phyloP scores from a whole-genome alignment of 2,329 filamentous ascomycete genomes.

The Colletotrichum musicola region DNA sequence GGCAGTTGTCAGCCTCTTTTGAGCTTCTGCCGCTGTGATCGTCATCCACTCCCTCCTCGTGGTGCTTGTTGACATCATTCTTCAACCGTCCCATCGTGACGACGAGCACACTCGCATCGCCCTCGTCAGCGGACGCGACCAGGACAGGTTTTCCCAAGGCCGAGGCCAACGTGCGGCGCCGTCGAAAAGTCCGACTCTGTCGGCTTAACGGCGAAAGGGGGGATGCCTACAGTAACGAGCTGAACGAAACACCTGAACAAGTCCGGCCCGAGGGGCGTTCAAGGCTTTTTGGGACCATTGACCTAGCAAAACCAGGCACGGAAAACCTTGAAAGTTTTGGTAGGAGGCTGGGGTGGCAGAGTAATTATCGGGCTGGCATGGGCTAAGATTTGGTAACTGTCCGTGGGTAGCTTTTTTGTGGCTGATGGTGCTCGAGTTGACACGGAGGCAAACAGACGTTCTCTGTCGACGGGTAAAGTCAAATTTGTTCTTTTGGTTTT shows the following conservation, averaged over 20 bases:
- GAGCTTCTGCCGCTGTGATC: no score
- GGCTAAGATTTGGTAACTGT: slow-evolving; percentile 16
- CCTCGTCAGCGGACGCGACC: no score
- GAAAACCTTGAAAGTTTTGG: not conserved
- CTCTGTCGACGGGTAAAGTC: not conserved
- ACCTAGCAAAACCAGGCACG: not conserved
- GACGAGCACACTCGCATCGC: no score
- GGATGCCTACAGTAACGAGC: no score
- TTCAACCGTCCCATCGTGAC: no score
- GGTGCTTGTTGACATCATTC: no score
- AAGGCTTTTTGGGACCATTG: not conserved
- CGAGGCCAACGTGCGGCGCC: not conserved
- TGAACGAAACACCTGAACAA: no score
- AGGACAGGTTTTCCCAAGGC: not conserved
- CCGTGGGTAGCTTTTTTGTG: slow-evolving; percentile 20
- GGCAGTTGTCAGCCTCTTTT: no score
- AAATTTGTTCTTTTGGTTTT: slow-evolving; percentile 3
- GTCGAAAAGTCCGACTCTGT: not conserved
- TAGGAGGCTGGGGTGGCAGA: not conserved
- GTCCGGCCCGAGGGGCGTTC: not conserved
- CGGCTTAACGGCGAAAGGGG: not conserved
- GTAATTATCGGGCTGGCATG: not conserved
- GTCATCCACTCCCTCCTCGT: no score
- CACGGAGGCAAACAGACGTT: not conserved
- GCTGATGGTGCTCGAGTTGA: not conserved